phyloP scores from a whole-genome alignment of 2,329 filamentous ascomycete genomes.

The Fusarium sp. region DNA sequence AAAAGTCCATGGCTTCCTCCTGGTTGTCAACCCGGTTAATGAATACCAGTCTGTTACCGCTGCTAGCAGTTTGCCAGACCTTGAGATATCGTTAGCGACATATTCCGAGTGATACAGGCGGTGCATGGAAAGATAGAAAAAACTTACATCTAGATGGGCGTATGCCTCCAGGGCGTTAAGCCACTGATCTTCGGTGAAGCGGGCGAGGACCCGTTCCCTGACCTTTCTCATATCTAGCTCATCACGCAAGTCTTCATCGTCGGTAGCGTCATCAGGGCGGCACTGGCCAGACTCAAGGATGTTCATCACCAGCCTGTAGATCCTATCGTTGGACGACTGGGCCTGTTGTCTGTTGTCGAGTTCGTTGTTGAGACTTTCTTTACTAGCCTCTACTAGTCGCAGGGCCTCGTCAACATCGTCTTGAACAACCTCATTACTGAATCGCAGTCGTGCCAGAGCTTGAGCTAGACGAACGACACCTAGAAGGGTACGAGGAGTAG shows the following conservation, averaged over 20 bases:
- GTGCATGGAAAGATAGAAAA: slow-evolving; percentile 2
- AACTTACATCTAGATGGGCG: slow-evolving; percentile 85
- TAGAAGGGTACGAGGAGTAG: slow-evolving; percentile 91
- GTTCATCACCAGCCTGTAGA: slow-evolving; percentile 92
- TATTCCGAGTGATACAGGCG: neutral
- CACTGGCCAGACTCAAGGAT: slow-evolving; percentile 90
- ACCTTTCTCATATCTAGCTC: slow-evolving; percentile 91
- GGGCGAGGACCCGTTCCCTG: slow-evolving; percentile 90
- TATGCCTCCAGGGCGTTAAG: slow-evolving; percentile 89
- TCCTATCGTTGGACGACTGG: slow-evolving; percentile 85
- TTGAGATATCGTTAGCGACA: slow-evolving; percentile 57
- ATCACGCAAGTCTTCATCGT: slow-evolving; percentile 62
- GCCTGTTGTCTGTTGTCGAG: slow-evolving; percentile 69
- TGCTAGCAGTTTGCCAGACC: slow-evolving; percentile 83
- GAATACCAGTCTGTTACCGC: slow-evolving; percentile 77
- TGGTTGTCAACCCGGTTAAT: slow-evolving; percentile 61
- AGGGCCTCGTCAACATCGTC: slow-evolving; percentile 97
- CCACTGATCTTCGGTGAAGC: slow-evolving; percentile 96
- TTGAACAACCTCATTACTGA: slow-evolving; percentile 83
- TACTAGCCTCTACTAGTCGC: slow-evolving; percentile 90
- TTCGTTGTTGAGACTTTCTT: slow-evolving; percentile 86
- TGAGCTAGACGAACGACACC: slow-evolving; percentile 94
- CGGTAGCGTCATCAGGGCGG: slow-evolving; percentile 74
- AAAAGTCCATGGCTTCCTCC: slow-evolving; percentile 61
- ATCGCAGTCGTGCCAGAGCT: slow-evolving; percentile 90